These are phyloP conservation scores for Candida caryicola DNA, from an alignment of 805 yeast genomes.

Conservation along the genomic window DNA sequence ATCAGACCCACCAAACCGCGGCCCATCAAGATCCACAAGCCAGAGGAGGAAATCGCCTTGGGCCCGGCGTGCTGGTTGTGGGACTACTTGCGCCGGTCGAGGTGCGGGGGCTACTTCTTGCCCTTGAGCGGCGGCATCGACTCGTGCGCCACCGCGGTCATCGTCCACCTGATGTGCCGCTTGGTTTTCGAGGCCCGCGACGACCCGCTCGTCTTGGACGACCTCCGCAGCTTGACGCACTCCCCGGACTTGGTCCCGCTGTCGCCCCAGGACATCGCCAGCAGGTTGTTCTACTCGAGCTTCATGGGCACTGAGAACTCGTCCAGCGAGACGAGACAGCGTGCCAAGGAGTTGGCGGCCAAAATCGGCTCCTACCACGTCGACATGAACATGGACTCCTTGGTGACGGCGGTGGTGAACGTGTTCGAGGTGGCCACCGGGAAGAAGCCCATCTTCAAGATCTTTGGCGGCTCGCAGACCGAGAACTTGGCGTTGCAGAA, in stretches of 20 bases:
- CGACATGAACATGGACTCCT: constrained; percentile 85
- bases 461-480: constrained; percentile 88
- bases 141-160: constrained; percentile 94
- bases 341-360: constrained; percentile 75
- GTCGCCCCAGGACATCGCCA: constrained; percentile 73
- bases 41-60: constrained; percentile 94
- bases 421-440: constrained; percentile 90
- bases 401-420: constrained; percentile 69
- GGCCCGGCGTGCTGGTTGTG: constrained; percentile 99
- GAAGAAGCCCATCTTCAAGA: constrained; percentile 79
- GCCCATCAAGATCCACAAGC: constrained; percentile 62
- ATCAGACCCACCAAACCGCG: constrained; percentile 55
- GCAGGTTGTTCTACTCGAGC: constrained; percentile 77
- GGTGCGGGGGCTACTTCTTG: constrained; percentile 85
- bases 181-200: constrained; percentile 69
- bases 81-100: constrained; percentile 93
- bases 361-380: constrained; percentile 86
- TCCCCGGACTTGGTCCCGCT: constrained; percentile 61
- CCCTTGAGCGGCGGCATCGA: constrained; percentile 98
- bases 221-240: constrained; percentile 68
- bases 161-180: constrained; percentile 92
- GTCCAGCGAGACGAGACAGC: constrained; percentile 75
- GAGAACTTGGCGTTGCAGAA: constrained; percentile 95
- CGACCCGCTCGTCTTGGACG: constrained; percentile 70
- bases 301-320: constrained; percentile 97